Evolutionary conservation across 148 eudicot species (phyloP).

Genomic region (Rhododendron simsii): DNA sequence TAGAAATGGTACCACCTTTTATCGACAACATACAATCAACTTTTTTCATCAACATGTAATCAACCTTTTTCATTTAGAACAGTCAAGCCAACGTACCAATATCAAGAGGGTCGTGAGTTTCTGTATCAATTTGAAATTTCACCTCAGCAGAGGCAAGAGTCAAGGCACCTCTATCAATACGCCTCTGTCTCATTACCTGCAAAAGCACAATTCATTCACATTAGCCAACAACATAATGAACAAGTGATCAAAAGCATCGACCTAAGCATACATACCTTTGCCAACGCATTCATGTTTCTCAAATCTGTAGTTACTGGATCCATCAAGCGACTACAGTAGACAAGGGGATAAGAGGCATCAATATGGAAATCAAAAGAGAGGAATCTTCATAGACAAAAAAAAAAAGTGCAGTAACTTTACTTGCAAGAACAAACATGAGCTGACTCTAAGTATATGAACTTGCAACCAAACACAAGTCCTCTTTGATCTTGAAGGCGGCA

Average conservation of each 20-base stretch:
- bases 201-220: conserved; percentile 5
- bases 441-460: neutral
- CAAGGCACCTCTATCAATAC: conserved; percentile 94
- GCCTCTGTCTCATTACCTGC: conserved; percentile 90
- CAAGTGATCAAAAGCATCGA: neutral
- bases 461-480: neutral
- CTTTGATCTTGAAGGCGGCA: neutral
- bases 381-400: neutral
- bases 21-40: neutral
- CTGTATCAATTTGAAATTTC: conserved; percentile 94
- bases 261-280: conserved; percentile 55
- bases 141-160: conserved; percentile 99
- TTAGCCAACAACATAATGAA: neutral
- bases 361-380: neutral
- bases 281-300: conserved; percentile 84
- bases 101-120: conserved; percentile 98
- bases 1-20: neutral
- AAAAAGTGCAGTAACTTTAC: neutral
- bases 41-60: neutral
- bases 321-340: conserved; percentile 67
- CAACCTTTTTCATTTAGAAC: neutral
- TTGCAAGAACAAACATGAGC: neutral
- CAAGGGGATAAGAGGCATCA: conserved; percentile 7
- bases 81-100: conserved; percentile 48
- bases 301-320: conserved; percentile 87